Percentiles rank a stretch among this genome's conserved stretches.
Conservation (phyloP, 768 basidiomycete genomes). For the Chiua virens region DNA sequence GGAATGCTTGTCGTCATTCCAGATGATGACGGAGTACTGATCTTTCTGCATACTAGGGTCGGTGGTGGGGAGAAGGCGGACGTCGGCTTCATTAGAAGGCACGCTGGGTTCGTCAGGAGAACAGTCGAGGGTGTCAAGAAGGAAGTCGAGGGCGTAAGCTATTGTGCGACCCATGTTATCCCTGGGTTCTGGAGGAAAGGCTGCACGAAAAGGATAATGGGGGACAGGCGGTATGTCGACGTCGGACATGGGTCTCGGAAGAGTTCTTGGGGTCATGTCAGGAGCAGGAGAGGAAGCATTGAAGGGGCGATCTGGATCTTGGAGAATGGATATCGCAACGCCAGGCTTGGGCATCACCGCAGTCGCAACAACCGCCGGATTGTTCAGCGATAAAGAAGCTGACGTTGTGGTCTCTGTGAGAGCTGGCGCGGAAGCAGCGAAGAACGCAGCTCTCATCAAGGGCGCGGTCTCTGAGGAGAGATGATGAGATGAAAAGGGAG, state of each 20-base stretch:
- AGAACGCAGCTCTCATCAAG: slow-evolving; percentile 88
- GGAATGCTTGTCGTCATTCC: slow-evolving; percentile 98
- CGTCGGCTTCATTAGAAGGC: slow-evolving; percentile 64
- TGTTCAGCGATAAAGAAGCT: slow-evolving; percentile 93
- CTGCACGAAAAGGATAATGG: slow-evolving; percentile 56
- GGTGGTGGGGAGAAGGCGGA: slow-evolving; percentile 70
- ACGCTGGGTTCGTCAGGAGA: slow-evolving; percentile 78
- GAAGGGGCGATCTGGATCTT: slow-evolving; percentile 8
- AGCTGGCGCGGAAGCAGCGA: slow-evolving; percentile 85
- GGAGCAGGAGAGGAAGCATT: slow-evolving; percentile 14
- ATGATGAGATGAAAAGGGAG: slow-evolving; percentile 1
- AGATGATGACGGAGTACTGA: slow-evolving; percentile 78
- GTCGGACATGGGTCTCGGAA: slow-evolving; percentile 40
- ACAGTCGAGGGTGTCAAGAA: slow-evolving; percentile 79
- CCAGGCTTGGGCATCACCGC: slow-evolving; percentile 92
- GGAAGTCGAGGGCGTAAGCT: slow-evolving; percentile 76
- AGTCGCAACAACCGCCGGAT: slow-evolving; percentile 92
- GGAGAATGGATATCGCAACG: slow-evolving; percentile 50
- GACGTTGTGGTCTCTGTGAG: slow-evolving; percentile 86
- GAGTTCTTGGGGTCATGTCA: slow-evolving; percentile 43
- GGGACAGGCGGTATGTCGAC: slow-evolving; percentile 59
- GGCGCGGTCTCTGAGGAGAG: slow-evolving; percentile 73
- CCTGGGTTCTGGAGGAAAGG: slow-evolving; percentile 62
- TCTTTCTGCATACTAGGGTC: slow-evolving; percentile 82
- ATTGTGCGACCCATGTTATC: slow-evolving; percentile 76